Evolutionary conservation across 192 early-diverging fungal genomes (phyloP), one percentile per base, ranked within the genome.

Genomic region (Rhizoclosmatium sp.): DNA sequence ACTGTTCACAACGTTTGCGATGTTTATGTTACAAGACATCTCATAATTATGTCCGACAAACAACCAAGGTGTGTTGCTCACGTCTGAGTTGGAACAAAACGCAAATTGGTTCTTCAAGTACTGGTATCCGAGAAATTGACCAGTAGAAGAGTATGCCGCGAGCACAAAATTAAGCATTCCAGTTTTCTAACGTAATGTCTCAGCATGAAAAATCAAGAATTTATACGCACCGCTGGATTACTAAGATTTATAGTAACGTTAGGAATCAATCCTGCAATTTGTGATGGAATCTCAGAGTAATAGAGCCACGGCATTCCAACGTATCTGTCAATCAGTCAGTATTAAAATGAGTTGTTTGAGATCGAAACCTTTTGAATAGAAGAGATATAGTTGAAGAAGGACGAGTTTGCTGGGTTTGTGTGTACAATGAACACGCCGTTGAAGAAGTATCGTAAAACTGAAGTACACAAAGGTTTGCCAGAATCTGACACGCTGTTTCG

Each of bases 401-500:
- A 54, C 78, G n/a, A 12, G 78, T 42, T n/a, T 31, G 45, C 42
- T 75, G 58, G 2, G 85, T 67, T 31, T 71, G 49, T 41, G 39
- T 41, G 64, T 85, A 90, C 10, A 80, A 59, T 42, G 61, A 62
- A 48, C 89, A 90, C 2, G 83, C 74, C 2, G 74, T 60, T 3
- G 85, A 49, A 10, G 69, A 61, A 0, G 59, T n/a, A 64, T 84
- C 81, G 62, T 88, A 90, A 12, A 83, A 64, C 31, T 83, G 82
- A 49, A 90, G 59, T 2, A 81, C 84, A 61, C 89, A 90, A 9
- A 87, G 79, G 65, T 90, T 90, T n/a, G 68, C 83, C 2, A 90
- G 71, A 5, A 60, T 46, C 42, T 86, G 79, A 67, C 89, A 90
- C n/a, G 87, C 47, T 14, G 65, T 23, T 31, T 64, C 47, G 61